These are phyloP conservation scores for Styphnolobium japonicum DNA, from an alignment of 306 rosid genomes.

Conservation along the genomic window DNA sequence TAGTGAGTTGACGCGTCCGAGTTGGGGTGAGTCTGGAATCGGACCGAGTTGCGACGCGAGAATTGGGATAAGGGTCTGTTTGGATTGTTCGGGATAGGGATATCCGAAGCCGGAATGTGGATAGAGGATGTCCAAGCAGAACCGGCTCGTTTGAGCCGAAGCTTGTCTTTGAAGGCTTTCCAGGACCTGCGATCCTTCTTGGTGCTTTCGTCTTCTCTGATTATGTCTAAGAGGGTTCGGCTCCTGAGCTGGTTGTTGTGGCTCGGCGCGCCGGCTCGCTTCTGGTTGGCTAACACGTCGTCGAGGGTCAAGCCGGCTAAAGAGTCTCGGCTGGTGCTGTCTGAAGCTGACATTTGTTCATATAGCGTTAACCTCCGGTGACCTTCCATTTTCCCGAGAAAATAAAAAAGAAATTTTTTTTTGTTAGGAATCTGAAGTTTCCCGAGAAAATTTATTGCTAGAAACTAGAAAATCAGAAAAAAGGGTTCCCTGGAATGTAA, in stretches of 20 bases:
- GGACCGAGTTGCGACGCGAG: slow-evolving; percentile 17
- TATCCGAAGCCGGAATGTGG: slow-evolving; percentile 58
- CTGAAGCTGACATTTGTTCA: slow-evolving; percentile 73
- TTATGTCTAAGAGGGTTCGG: slow-evolving; percentile 66
- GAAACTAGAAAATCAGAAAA: neutral
- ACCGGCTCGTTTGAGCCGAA: slow-evolving; percentile 65
- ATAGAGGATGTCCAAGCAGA: slow-evolving; percentile 70
- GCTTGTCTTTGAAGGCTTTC: slow-evolving; percentile 71
- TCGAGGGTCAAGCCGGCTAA: slow-evolving; percentile 61
- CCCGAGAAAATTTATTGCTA: neutral
- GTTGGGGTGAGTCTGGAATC: neutral
- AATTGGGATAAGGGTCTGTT: neutral
- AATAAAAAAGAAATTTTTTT: too few relatives aligned
- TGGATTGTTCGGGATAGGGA: slow-evolving; percentile 36
- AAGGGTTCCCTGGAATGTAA: neutral
- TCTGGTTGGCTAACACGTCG: slow-evolving; percentile 42
- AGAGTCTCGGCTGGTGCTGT: slow-evolving; percentile 40
- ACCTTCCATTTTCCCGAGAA: slow-evolving; percentile 39
- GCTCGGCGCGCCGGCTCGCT: slow-evolving; percentile 11
- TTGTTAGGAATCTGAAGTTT: neutral
- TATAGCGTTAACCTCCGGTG: slow-evolving; percentile 56
- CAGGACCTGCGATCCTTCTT: slow-evolving; percentile 60
- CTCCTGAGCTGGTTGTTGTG: neutral
- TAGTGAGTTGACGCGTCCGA: slow-evolving; percentile 7
- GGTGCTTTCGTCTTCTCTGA: slow-evolving; percentile 44